phyloP scores from a whole-genome alignment of 2,329 filamentous ascomycete genomes.

The Diplodia seriata region DNA sequence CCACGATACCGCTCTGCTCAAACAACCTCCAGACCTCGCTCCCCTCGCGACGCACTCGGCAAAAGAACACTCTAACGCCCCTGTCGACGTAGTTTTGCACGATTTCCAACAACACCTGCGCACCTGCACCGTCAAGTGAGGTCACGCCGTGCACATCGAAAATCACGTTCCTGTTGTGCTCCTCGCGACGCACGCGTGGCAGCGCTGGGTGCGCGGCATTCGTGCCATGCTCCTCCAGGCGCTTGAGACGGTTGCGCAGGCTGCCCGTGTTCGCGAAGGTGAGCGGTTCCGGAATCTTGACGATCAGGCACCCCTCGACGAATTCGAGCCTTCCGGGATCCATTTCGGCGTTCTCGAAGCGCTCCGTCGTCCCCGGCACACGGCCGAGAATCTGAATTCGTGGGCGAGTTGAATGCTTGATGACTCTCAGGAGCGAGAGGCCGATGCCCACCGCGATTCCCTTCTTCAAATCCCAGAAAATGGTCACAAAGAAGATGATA shows the following conservation, averaged over 20 bases:
- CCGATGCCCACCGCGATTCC: slow-evolving; percentile 95
- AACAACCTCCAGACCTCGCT: slow-evolving; percentile 74
- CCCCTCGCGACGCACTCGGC: slow-evolving; percentile 58
- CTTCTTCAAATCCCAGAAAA: slow-evolving; percentile 92
- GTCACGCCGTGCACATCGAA: slow-evolving; percentile 99
- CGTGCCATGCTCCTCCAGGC: slow-evolving; percentile 91
- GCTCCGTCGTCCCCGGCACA: slow-evolving; percentile 75
- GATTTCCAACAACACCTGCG: slow-evolving; percentile 90
- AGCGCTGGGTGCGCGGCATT: slow-evolving; percentile 83
- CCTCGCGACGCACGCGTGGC: slow-evolving; percentile 76
- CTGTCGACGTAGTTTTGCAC: slow-evolving; percentile 79
- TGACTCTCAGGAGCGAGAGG: slow-evolving; percentile 85
- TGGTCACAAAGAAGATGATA: slow-evolving; percentile 87
- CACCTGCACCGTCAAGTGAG: slow-evolving; percentile 88
- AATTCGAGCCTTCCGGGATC: slow-evolving; percentile 80
- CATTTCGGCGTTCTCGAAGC: slow-evolving; percentile 83
- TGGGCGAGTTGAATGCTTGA: slow-evolving; percentile 87
- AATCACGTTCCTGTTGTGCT: slow-evolving; percentile 89
- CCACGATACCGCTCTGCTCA: slow-evolving; percentile 81
- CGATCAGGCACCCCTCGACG: slow-evolving; percentile 89
- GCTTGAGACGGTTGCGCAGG: slow-evolving; percentile 79
- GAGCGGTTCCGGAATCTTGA: slow-evolving; percentile 95
- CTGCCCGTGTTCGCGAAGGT: slow-evolving; percentile 98
- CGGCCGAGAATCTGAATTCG: slow-evolving; percentile 96
- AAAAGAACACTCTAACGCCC: slow-evolving; percentile 80